Base-by-base conservation (phyloP, 2,329 filamentous ascomycete genomes). In the Colletotrichum sansevieriae region DNA sequence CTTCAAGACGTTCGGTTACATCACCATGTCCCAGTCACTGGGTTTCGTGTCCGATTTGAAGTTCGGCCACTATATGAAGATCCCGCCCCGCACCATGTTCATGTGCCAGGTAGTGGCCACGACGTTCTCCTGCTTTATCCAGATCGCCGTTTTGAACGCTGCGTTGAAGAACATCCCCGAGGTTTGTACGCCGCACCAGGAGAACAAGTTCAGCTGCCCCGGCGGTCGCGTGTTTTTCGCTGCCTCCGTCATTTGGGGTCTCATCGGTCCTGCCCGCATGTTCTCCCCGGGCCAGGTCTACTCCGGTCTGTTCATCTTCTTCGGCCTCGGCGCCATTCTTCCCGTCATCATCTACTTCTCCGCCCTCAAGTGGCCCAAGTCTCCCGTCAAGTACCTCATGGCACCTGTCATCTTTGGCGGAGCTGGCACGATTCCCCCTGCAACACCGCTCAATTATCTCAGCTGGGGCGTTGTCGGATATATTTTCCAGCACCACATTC, bases 11-110 rank as follows among this genome's bases (percentile, higher is more conserved):
- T 90, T 87, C 73, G 87, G 87, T 35, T 89, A 85, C 74, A 87
- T 89, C 69, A 89, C 87, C 61, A 89, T 89, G 87, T 87, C 85
- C 1, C 89, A 92, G 77, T 87, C 88, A 0, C 82, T 92, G 43
- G 85, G 83, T 72, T 92, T 92, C 74, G 83, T 88, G 11, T 83
- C 87, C 8, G 90, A 92, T 74, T 82, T 92, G 71, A 92, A 92
- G 74, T 88, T 91, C 51, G 90, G 88, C 5, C 91, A 92, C 75
- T 93, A 93, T 81, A 92, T 93, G 89, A 89, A 89, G 77, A 88
- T 89, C 10, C 90, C 90, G 0, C 90, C 89, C 13, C 83, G 88
- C 18, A 90, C 87, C 15, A 90, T 91, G 81, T 92, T 92, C 78
- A 83, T 86, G 78, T 84, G 85, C 4, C 90, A 92, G 75, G 84